These are phyloP conservation scores for Phytophthora sansomeana DNA, from an alignment of 352 stramenopile species.

Conservation along the genomic window DNA sequence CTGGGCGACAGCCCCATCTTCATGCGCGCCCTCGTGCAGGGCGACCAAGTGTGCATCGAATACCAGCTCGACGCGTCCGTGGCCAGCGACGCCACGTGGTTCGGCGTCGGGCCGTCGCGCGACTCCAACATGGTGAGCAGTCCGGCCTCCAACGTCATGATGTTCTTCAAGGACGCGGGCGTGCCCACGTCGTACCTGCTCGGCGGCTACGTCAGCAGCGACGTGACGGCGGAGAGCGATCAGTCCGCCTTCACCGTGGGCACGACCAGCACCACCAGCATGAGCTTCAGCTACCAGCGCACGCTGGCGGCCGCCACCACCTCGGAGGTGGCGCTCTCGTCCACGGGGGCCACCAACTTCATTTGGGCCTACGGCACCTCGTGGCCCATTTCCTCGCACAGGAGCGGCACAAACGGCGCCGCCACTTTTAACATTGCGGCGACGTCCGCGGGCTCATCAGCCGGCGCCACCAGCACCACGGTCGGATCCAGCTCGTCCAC, in stretches of 20 bases:
- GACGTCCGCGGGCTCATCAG: conserved; percentile 19
- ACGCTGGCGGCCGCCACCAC: conserved; percentile 54
- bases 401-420: conserved; percentile 54
- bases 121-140: conserved; percentile 70
- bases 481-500: conserved; percentile 28
- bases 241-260: conserved; percentile 52
- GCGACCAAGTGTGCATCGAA: conserved; percentile 70
- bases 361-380: conserved; percentile 80
- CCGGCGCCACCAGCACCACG: conserved; percentile 28
- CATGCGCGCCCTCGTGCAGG: conserved; percentile 65
- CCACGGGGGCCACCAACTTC: conserved; percentile 45
- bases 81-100: conserved; percentile 55
- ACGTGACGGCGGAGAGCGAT: conserved; percentile 52
- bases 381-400: conserved; percentile 68
- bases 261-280: conserved; percentile 43
- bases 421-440: conserved; percentile 63
- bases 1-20: conserved; percentile 70
- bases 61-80: conserved; percentile 58
- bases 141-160: conserved; percentile 74
- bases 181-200: conserved; percentile 58
- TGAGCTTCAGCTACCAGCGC: conserved; percentile 81
- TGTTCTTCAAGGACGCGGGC: conserved; percentile 60
- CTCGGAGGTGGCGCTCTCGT: conserved; percentile 59
- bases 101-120: conserved; percentile 63
- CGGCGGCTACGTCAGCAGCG: conserved; percentile 54